Evolutionary conservation across 2,329 filamentous ascomycete species (phyloP), one percentile per base, ranked within the genome.

Genomic region (Xylaria sp.): DNA sequence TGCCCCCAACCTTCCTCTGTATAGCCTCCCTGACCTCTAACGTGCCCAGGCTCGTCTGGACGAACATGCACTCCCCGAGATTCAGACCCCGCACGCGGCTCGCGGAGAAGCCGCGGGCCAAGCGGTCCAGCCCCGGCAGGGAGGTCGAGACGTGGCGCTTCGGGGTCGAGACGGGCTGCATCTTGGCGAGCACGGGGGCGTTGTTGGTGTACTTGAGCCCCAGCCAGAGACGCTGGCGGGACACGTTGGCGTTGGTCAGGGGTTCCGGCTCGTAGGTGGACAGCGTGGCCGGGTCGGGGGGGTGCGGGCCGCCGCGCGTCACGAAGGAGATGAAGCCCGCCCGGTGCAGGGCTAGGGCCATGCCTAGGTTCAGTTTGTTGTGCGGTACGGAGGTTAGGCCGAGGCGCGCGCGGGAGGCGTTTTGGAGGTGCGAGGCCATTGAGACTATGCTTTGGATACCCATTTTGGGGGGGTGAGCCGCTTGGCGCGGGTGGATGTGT

Each of bases 161-260:
- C 10, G 93, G 92, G 80, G 91, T 95, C 76, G 88, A 91, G 69
- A 97, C 84, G 77, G 91, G 79, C 58, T 81, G 80, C 76, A 95
- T 86, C 72, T 88, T 86, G 70, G 84, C 85, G 73, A 98, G 82
- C 25, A 97, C 93, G 5, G 94, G 93, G 80, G 90, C 85, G 77
- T 92, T 92, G 74, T 94, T 90, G 88, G 88, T 93, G 86, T 97
- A 97, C 83, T 97, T 97, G 76, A 97, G 83, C 0, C 93, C 93
- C 13, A 98, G 82, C 94, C 94, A 98, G 73, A 98, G 83, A 69
- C 94, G 86, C 78, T 93, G 87, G 47, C 84, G 86, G 4, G 93
- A 87, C 44, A 93, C 88, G 81, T 97, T 97, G 75, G 84, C 84
- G 70, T 85, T 84, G 57, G 91, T 93, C 66, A 93, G 85, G 16